Evolutionary conservation across 2,329 filamentous ascomycete genomes (phyloP).

Genomic region (Trichoderma brevicompactum): DNA sequence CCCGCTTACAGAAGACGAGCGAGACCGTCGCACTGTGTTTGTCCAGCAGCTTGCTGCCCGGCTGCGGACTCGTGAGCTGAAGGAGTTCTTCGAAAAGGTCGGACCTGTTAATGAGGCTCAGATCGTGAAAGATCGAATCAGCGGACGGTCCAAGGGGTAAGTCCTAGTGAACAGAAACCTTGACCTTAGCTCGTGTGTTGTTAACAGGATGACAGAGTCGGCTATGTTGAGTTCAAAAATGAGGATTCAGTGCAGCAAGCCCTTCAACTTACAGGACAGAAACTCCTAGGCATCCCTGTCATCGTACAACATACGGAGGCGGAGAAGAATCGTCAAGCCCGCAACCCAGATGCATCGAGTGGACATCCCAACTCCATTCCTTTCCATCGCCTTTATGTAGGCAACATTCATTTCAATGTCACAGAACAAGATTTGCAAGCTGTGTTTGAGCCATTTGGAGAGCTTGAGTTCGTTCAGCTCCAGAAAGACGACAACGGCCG

Average conservation of each 20-base stretch:
- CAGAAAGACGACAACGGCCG: constrained; percentile 93
- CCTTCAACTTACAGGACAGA: constrained; percentile 97
- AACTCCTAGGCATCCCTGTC: constrained; percentile 96
- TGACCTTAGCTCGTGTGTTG: constrained; percentile 22
- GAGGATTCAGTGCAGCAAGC: constrained; percentile 93
- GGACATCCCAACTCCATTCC: constrained; percentile 81
- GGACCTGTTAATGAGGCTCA: constrained; percentile 95
- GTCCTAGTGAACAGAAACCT: constrained; percentile 39
- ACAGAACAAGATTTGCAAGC: constrained; percentile 94
- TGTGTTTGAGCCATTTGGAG: constrained; percentile 96
- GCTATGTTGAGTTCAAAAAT: constrained; percentile 98
- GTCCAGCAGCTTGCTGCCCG: constrained; percentile 97
- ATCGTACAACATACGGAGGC: constrained; percentile 98
- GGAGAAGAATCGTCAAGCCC: constrained; percentile 97
- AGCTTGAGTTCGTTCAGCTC: constrained; percentile 95
- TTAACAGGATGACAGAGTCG: constrained; percentile 70
- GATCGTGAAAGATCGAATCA: constrained; percentile 97
- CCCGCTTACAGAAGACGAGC: constrained; percentile 89
- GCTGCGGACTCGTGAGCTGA: constrained; percentile 87
- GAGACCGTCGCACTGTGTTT: constrained; percentile 95
- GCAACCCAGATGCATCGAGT: constrained; percentile 72
- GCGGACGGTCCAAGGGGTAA: constrained; percentile 95
- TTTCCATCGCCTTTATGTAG: constrained; percentile 97
- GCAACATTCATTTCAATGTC: constrained; percentile 99
- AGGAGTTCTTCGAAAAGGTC: constrained; percentile 93